Conservation (phyloP, 2,329 filamentous ascomycete species). For the Xylaria multiplex region DNA sequence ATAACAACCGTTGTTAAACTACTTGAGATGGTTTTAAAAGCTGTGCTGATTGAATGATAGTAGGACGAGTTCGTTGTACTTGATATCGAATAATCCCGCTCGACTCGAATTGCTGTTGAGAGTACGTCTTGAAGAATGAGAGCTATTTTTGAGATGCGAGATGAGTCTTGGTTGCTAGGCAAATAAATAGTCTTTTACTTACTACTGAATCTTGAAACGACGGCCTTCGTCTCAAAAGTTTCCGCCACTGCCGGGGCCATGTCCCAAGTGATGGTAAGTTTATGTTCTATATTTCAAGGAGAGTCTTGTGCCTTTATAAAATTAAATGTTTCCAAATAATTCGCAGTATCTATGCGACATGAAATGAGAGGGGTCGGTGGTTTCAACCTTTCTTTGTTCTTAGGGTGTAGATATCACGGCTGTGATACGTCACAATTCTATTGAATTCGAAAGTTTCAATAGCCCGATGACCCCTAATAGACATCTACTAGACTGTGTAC, state of each 20-base stretch:
- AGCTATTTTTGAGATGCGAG: neutral
- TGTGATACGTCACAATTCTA: slow-evolving; percentile 11
- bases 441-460: neutral
- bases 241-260: neutral
- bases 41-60: neutral
- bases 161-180: neutral
- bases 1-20: slow-evolving; percentile 18
- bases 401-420: neutral
- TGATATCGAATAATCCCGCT: slow-evolving; percentile 23
- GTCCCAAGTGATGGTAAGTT: neutral
- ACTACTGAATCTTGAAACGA: slow-evolving; percentile 1
- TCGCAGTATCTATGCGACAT: neutral
- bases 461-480: too few relatives aligned
- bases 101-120: neutral
- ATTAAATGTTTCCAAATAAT: neutral
- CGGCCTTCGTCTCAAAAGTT: neutral
- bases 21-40: neutral
- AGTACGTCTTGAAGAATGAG: neutral
- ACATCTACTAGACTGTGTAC: too few relatives aligned
- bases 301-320: neutral
- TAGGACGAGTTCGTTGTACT: slow-evolving; percentile 8
- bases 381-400: slow-evolving; percentile 25
- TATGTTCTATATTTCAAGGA: neutral
- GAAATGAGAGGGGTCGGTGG: neutral
- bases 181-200: neutral